Evolutionary conservation across 2,329 filamentous ascomycete species (phyloP).

Genomic region (Colletotrichum sp.): DNA sequence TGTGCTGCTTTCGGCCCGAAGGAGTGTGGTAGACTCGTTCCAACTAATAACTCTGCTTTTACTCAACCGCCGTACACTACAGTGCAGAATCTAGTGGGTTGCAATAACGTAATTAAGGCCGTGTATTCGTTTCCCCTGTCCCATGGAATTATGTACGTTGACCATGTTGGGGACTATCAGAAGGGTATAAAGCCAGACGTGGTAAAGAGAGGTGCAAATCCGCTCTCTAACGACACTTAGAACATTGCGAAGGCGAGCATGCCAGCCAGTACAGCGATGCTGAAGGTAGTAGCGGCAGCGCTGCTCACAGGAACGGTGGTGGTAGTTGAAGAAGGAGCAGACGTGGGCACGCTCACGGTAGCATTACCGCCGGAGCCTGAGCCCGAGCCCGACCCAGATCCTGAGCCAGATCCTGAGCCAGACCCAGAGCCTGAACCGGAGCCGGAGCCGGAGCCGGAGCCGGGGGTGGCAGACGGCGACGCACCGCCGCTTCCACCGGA

Average conservation of each 20-base stretch:
- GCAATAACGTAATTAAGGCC: background rate
- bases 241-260: conserved; percentile 18
- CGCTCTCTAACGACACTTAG: background rate
- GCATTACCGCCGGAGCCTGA: conserved; percentile 16
- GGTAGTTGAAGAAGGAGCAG: background rate
- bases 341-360: conserved; percentile 8
- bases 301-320: background rate
- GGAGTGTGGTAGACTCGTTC: background rate
- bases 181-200: background rate
- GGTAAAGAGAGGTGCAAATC: background rate
- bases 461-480: conserved; percentile 22
- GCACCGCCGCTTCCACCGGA: conserved; percentile 21
- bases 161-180: background rate
- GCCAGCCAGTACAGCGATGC: conserved; percentile 5
- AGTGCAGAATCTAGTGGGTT: background rate
- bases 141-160: background rate
- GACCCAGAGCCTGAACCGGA: conserved; percentile 1
- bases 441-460: conserved; percentile 8
- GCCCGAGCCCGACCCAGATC: conserved; percentile 14
- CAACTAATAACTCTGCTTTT: background rate
- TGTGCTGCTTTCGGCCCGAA: background rate
- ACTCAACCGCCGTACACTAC: background rate
- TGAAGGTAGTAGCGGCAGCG: conserved; percentile 4
- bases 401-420: conserved; percentile 26
- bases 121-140: background rate